These are phyloP conservation scores for Plenodomus tracheiphilus DNA, from an alignment of 2,329 filamentous ascomycete genomes.

Conservation along the genomic window DNA sequence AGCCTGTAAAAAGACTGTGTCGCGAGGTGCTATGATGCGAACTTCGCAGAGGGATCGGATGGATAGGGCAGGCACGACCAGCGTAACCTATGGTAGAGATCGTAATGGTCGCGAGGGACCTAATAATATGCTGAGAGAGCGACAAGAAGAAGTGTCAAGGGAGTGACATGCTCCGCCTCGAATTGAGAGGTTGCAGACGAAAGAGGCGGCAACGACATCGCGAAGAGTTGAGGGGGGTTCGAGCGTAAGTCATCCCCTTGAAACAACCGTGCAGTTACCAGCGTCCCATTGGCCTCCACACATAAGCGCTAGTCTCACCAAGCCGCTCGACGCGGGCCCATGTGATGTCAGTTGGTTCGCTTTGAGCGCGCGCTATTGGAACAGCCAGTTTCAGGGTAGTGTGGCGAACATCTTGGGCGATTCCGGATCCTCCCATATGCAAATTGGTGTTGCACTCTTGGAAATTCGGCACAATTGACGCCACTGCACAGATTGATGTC, in stretches of 20 bases:
- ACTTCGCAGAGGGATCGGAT: conserved; percentile 8
- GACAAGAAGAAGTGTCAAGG: conserved; percentile 36
- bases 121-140: conserved; percentile 33
- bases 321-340: conserved; percentile 13
- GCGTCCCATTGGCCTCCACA: conserved; percentile 18
- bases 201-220: conserved; percentile 16
- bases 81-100: conserved; percentile 34
- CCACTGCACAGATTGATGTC: conserved; percentile 3
- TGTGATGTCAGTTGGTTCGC: conserved; percentile 8
- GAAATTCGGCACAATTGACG: too few species aligned
- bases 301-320: conserved; percentile 12
- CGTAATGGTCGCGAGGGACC: conserved; percentile 34
- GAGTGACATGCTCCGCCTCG: conserved; percentile 37
- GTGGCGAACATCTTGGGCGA: too few species aligned
- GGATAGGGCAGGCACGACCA: conserved; percentile 25
- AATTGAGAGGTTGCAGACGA: conserved; percentile 18
- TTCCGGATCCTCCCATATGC: too few species aligned
- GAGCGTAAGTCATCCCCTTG: conserved; percentile 15
- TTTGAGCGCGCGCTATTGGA: background rate
- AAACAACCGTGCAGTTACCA: conserved; percentile 15
- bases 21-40: conserved; percentile 16
- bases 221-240: conserved; percentile 18
- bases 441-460: too few species aligned
- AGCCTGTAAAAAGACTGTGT: conserved; percentile 3
- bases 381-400: background rate